Percentiles rank a stretch among this genome's conserved stretches.
These are phyloP conservation scores for Trichosporon sp. DNA, from an alignment of 1,284 basidiomycete genomes.

Conservation along the genomic window DNA sequence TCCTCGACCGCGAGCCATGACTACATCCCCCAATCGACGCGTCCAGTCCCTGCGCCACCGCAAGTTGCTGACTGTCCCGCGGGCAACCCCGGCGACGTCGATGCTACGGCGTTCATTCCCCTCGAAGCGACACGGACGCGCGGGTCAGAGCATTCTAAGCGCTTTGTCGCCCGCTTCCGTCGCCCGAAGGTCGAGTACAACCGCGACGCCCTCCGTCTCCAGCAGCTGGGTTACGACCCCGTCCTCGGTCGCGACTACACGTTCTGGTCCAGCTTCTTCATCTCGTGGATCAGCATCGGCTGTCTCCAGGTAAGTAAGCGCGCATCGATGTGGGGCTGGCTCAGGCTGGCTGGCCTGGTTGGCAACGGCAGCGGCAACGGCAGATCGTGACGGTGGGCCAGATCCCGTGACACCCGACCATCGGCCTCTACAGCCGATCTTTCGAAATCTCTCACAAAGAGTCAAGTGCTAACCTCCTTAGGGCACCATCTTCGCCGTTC, in stretches of 20 bases:
- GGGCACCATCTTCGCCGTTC: slow-evolving; percentile 53
- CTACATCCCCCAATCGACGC: slow-evolving; percentile 39
- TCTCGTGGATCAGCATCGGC: slow-evolving; percentile 53
- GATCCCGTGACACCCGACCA: neutral
- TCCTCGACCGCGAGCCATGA: slow-evolving; percentile 17
- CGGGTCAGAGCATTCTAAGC: slow-evolving; percentile 17
- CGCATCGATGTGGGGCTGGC: no score
- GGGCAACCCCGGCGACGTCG: neutral
- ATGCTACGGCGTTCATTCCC: neutral
- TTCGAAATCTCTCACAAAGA: no score
- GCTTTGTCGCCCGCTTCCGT: slow-evolving; percentile 15
- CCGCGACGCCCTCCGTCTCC: slow-evolving; percentile 47
- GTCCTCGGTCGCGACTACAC: slow-evolving; percentile 55
- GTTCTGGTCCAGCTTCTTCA: slow-evolving; percentile 54
- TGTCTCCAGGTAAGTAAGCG: slow-evolving; percentile 43
- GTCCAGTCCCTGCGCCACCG: slow-evolving; percentile 47
- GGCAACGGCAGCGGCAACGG: neutral
- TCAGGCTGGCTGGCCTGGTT: no score
- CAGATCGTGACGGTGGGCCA: neutral
- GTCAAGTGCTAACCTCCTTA: slow-evolving; percentile 25
- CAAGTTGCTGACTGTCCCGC: neutral
- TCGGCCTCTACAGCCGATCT: neutral
- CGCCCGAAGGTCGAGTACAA: slow-evolving; percentile 38
- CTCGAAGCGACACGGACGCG: slow-evolving; percentile 19
- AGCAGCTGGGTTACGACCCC: slow-evolving; percentile 54